Evolutionary conservation across 2,329 filamentous ascomycete species (phyloP).

Genomic region (Diaporthe amygdali): DNA sequence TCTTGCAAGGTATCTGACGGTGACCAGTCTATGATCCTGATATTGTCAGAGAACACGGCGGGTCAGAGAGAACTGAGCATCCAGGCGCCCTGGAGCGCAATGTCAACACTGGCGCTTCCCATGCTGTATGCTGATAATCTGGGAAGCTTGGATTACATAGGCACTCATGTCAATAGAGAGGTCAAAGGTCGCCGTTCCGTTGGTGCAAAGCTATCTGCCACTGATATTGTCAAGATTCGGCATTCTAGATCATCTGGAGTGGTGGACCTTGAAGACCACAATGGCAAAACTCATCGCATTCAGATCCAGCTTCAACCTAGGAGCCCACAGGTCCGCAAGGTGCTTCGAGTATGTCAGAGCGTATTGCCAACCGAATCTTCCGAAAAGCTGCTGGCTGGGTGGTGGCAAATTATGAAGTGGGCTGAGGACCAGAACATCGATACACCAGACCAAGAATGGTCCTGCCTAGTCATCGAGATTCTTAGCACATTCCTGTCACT

Average conservation of each 20-base stretch:
- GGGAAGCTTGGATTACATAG: constrained; percentile 62
- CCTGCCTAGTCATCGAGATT: constrained; percentile 67
- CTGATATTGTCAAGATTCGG: constrained; percentile 58
- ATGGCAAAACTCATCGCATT: constrained; percentile 68
- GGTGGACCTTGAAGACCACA: constrained; percentile 70
- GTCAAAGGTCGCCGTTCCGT: constrained; percentile 49
- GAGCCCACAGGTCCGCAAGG: constrained; percentile 64
- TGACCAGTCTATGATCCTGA: constrained; percentile 69
- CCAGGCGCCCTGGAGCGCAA: constrained; percentile 76
- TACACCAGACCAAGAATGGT: constrained; percentile 69
- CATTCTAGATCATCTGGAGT: constrained; percentile 64
- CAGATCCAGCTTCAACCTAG: constrained; percentile 70
- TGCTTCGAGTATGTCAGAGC: constrained; percentile 67
- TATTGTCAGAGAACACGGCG: constrained; percentile 68
- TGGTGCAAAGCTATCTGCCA: constrained; percentile 51
- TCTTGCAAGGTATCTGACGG: constrained; percentile 75
- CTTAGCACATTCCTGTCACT: constrained; percentile 69
- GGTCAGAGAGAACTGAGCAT: constrained; percentile 71
- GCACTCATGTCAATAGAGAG: constrained; percentile 59
- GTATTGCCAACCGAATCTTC: constrained; percentile 64
- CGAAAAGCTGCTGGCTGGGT: constrained; percentile 69
- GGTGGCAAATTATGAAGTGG: constrained; percentile 79
- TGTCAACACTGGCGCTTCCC: constrained; percentile 71
- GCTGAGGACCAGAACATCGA: constrained; percentile 54
- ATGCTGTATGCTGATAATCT: constrained; percentile 64